Evolutionary conservation across 2,329 filamentous ascomycete genomes (phyloP), one percentile per base, ranked within the genome.

Genomic region (Sporothrix euskadiensis): DNA sequence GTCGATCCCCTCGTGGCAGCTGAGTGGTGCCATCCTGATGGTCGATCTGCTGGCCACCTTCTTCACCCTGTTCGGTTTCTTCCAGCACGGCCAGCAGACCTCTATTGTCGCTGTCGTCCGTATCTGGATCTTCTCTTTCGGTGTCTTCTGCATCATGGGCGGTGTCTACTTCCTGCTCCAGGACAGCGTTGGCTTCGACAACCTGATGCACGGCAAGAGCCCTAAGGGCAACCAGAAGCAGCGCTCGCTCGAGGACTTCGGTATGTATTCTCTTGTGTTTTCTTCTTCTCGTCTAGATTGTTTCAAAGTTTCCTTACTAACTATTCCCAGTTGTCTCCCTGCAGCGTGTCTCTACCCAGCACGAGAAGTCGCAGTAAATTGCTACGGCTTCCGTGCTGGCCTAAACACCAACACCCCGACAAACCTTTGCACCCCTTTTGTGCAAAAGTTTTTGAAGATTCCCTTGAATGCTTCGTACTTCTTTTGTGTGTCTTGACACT

Each of bases 71-170:
- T 97, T 93, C 81, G 94, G 94, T 81, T 95, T 89, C 88, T 96
- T 97, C 84, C 87, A 91, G 76, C 83, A 85, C 76, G 85, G 88
- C 69, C 83, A 89, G 76, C 83, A 89, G 76, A 84, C 89, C 22
- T 91, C 88, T 79, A 94, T 95, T 76, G 92, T 97, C 76, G 90
- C 93, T 66, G 91, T 97, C 71, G 90, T 97, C 80, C 92, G 93
- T 87, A 88, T 97, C 81, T 97, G 93, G 92, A 89, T 96, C 79
- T 96, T 94, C 87, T 94, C 93, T 19, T 93, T 97, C 81, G 94
- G 94, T 81, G 87, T 97, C 80, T 96, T 97, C 87, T 94, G 90
- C 81, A 86, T 92, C 77, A 87, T 93, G 85, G 90, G 89, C 76
- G 84, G 85, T 81, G 81, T 87, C 75, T 93, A 93, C 84, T 94